Conservation (phyloP, 2,329 filamentous ascomycete species). For the Fusarium mexicanum region DNA sequence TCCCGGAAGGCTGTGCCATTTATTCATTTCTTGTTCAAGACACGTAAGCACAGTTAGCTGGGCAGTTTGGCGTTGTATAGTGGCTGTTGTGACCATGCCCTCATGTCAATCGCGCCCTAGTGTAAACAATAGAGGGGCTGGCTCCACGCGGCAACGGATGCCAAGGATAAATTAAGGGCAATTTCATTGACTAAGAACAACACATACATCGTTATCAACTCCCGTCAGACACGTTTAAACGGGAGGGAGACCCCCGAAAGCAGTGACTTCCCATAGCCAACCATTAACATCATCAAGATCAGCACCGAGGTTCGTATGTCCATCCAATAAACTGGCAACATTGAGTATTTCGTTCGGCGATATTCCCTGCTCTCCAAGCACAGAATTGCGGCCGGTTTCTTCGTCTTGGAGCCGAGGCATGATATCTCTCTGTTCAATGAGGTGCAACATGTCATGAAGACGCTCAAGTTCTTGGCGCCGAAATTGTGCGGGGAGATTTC, state of each 20-base stretch:
- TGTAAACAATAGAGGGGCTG: background rate
- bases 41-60: background rate
- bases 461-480: background rate
- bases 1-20: background rate
- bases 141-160: fast-evolving
- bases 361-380: background rate
- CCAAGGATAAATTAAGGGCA: no score
- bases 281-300: background rate
- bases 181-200: no score
- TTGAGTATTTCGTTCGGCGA: background rate
- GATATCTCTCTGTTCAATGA: background rate
- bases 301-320: background rate
- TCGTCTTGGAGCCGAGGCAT: background rate
- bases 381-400: no score
- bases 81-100: background rate
- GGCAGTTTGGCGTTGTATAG: no score
- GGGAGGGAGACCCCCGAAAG: background rate
- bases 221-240: fast-evolving
- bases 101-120: background rate
- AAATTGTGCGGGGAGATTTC: background rate
- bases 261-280: background rate
- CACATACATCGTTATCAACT: no score
- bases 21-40: background rate
- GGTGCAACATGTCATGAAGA: background rate
- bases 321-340: background rate